Evolutionary conservation across 1,139 yeast species (phyloP).

Genomic region (Saccharomyces hybrid): DNA sequence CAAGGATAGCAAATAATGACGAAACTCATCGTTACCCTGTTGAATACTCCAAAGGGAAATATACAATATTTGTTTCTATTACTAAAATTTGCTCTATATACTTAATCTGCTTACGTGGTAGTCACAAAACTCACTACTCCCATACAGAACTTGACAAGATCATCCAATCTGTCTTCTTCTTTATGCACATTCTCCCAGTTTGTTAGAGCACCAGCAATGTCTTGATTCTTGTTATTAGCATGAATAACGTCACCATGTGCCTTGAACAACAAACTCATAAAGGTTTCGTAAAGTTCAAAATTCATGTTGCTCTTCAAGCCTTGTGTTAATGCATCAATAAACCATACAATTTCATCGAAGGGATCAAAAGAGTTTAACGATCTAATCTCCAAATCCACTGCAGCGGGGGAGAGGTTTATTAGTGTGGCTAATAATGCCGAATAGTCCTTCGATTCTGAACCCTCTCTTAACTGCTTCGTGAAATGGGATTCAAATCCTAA

Average conservation of each 20-base stretch:
- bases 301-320: conserved; percentile 54
- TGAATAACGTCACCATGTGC: conserved; percentile 79
- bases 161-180: conserved; percentile 50
- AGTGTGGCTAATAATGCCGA: conserved; percentile 47
- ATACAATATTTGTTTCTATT: background rate
- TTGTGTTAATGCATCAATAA: conserved; percentile 54
- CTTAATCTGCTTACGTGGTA: conserved; percentile 8
- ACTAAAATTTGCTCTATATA: background rate
- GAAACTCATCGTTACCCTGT: background rate
- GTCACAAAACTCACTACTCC: conserved; percentile 65
- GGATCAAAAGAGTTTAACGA: conserved; percentile 53
- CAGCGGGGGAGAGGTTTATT: conserved; percentile 63
- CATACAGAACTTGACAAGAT: conserved; percentile 69
- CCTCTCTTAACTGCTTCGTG: conserved; percentile 55
- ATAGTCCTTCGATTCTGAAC: conserved; percentile 38
- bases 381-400: conserved; percentile 78
- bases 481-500: conserved; percentile 63
- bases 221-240: conserved; percentile 36
- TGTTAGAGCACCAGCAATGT: conserved; percentile 39
- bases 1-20: background rate
- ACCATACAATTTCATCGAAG: conserved; percentile 54
- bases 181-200: conserved; percentile 44
- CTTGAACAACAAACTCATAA: conserved; percentile 64
- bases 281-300: conserved; percentile 48
- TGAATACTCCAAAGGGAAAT: background rate